Percentiles rank a stretch among this genome's conserved stretches.
phyloP scores from a whole-genome alignment of 768 basidiomycete species.

The Rhodotorula kratochvilovae region DNA sequence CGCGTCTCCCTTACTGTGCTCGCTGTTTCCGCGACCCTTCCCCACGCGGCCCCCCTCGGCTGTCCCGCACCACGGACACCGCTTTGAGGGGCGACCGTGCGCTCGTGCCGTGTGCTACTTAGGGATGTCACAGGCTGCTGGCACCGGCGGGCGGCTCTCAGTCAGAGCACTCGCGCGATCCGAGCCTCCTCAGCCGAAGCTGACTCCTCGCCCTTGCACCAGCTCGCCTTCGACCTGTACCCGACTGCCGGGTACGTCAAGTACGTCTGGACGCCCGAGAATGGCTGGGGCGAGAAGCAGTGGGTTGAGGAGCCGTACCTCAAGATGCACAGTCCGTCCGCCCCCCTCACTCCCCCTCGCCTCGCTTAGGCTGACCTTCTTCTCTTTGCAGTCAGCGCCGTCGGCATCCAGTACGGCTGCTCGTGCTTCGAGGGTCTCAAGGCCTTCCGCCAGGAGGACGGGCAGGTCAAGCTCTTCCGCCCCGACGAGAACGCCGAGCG shows the following conservation, averaged over 20 bases:
- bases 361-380: neutral
- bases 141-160: neutral
- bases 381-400: neutral
- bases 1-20: neutral
- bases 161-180: neutral
- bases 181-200: neutral
- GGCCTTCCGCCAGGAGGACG: constrained; percentile 43
- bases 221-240: constrained; percentile 35
- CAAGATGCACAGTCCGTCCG: constrained; percentile 26
- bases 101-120: too few species aligned
- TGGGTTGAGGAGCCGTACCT: constrained; percentile 37
- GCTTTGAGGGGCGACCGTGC: too few species aligned
- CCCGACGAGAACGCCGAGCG: constrained; percentile 40
- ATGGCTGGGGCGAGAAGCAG: constrained; percentile 33
- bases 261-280: constrained; percentile 31
- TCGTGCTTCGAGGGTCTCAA: constrained; percentile 11
- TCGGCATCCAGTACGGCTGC: constrained; percentile 40
- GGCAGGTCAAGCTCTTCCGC: constrained; percentile 41
- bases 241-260: constrained; percentile 38
- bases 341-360: constrained; percentile 36
- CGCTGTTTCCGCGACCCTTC: neutral
- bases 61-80: too few species aligned
- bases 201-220: neutral
- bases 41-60: neutral
- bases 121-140: neutral